Evolutionary conservation across 192 early-diverging fungal genomes (phyloP).

Genomic region (Jimgerdemannia lactiflua): DNA sequence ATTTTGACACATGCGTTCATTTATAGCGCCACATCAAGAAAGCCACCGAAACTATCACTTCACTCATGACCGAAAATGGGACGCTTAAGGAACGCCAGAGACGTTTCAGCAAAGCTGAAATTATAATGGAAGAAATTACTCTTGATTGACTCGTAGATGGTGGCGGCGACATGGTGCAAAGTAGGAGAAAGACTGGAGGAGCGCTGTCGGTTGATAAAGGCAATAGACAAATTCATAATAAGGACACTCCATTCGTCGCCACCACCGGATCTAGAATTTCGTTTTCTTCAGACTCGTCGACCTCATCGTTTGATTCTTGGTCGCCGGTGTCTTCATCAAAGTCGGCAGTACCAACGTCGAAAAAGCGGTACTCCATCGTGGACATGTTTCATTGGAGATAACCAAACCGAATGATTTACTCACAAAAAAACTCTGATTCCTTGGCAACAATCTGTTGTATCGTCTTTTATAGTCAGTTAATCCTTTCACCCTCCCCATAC

Average conservation of each 20-base stretch:
- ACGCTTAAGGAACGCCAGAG: neutral
- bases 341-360: neutral
- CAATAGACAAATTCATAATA: neutral
- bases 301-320: neutral
- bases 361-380: neutral
- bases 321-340: neutral
- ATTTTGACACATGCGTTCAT: neutral
- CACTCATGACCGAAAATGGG: neutral
- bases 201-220: neutral
- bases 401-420: no score
- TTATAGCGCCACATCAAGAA: neutral
- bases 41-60: neutral
- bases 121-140: neutral
- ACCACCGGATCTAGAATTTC: neutral
- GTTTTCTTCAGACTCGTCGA: neutral
- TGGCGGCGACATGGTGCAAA: neutral
- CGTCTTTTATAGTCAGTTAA: no score
- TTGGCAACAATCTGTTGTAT: no score
- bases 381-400: neutral
- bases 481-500: no score
- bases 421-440: no score
- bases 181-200: neutral
- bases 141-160: neutral
- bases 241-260: neutral
- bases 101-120: neutral